These are phyloP conservation scores for Selaginella moellendorffii DNA, from an alignment of 75 land plant species.

Conservation along the genomic window DNA sequence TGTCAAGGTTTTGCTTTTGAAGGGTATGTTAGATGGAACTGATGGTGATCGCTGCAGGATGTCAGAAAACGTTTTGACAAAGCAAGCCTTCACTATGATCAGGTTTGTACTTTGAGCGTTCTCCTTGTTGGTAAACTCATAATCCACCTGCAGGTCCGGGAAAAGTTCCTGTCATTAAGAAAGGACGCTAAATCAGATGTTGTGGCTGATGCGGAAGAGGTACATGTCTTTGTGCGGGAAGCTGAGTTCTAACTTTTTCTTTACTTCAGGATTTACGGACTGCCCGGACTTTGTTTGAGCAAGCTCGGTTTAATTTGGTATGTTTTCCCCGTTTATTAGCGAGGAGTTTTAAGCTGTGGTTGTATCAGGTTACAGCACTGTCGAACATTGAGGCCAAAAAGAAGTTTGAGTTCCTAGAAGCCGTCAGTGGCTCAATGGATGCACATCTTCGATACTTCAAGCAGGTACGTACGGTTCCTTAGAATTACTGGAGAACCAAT, in stretches of 20 bases:
- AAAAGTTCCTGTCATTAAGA: constrained; percentile 68
- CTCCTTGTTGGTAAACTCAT: neutral
- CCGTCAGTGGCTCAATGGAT: constrained; percentile 94
- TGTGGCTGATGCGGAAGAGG: constrained; percentile 73
- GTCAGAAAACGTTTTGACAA: constrained; percentile 93
- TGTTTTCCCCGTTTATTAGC: constrained; percentile 10
- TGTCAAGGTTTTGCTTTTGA: constrained; percentile 62
- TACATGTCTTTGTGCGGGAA: constrained; percentile 14
- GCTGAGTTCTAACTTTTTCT: constrained; percentile 10
- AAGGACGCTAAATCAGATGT: constrained; percentile 75
- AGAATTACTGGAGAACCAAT: no score
- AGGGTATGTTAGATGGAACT: neutral
- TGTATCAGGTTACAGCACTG: constrained; percentile 67
- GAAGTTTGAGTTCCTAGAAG: constrained; percentile 81
- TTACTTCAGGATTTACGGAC: constrained; percentile 57
- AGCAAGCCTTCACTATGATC: constrained; percentile 82
- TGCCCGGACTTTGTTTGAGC: constrained; percentile 79
- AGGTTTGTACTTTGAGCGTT: constrained; percentile 30
- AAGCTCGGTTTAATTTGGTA: constrained; percentile 88
- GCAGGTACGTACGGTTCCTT: constrained; percentile 65
- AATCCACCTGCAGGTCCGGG: constrained; percentile 67
- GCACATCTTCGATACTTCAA: constrained; percentile 92
- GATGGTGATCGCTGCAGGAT: constrained; percentile 45
- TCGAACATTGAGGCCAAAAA: constrained; percentile 81
- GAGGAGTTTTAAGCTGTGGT: neutral